Evolutionary conservation across 371 early-diverging fungal species (phyloP).

Genomic region (Dinochytrium kinnereticum): DNA sequence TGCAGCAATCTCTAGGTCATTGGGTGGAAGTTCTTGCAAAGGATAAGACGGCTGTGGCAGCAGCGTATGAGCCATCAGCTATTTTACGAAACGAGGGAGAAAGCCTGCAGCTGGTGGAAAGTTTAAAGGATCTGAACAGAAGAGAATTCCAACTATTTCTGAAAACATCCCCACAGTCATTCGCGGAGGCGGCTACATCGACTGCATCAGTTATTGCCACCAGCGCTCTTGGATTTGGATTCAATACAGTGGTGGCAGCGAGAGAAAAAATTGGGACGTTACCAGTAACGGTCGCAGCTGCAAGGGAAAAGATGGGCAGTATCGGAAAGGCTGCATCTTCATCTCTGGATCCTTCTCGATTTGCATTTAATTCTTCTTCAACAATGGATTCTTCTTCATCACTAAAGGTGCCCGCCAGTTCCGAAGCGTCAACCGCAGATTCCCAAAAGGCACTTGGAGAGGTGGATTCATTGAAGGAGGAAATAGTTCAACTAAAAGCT

Average conservation of each 20-base stretch:
- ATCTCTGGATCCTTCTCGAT: neutral
- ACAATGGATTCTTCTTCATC: neutral
- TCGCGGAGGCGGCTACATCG: neutral
- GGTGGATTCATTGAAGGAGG: neutral
- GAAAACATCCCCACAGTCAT: neutral
- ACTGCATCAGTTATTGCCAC: conserved; percentile 21
- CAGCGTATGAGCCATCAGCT: conserved; percentile 20
- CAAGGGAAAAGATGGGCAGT: neutral
- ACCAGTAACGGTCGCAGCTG: neutral
- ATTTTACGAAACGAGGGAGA: neutral
- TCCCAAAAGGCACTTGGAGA: neutral
- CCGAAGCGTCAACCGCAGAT: neutral
- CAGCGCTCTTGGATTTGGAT: conserved; percentile 27
- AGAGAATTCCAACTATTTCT: conserved; percentile 12
- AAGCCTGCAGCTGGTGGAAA: neutral
- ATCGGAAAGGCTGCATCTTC: neutral
- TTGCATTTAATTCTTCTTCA: neutral
- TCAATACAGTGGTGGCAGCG: conserved; percentile 17
- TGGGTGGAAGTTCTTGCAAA: conserved; percentile 3
- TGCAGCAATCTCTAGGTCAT: conserved; percentile 19
- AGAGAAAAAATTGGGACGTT: conserved; percentile 3
- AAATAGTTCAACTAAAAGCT: neutral
- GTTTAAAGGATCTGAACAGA: neutral
- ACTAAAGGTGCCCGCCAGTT: neutral
- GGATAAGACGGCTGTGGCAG: conserved; percentile 14